Evolutionary conservation across 2,329 filamentous ascomycete genomes (phyloP).

Genomic region (Alternaria conjuncta): DNA sequence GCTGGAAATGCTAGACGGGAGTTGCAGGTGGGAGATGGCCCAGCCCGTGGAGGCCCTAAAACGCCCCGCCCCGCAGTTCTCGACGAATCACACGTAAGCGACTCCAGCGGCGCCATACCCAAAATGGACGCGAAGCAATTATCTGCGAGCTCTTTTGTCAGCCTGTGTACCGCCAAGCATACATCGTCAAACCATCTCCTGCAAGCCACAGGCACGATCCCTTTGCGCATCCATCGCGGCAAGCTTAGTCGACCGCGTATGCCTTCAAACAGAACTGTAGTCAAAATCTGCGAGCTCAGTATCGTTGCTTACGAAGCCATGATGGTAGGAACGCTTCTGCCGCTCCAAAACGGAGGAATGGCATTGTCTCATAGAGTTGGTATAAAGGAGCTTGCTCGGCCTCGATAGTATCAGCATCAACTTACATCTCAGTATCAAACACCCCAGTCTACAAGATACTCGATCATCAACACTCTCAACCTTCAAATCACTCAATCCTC

Average conservation of each 20-base stretch:
- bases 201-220: background rate
- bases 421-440: background rate
- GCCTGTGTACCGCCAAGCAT: background rate
- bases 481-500: background rate
- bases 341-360: background rate
- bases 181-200: background rate
- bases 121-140: constrained; percentile 4
- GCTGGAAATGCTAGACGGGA: background rate
- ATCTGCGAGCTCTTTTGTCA: constrained; percentile 7
- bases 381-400: background rate
- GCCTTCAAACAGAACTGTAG: background rate
- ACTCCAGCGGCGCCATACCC: background rate
- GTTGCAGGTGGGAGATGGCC: background rate
- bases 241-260: background rate
- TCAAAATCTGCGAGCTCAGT: background rate
- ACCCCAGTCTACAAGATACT: background rate
- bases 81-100: background rate
- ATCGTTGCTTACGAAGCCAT: background rate
- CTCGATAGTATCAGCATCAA: background rate
- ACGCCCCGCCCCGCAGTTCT: background rate
- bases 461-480: background rate
- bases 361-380: background rate
- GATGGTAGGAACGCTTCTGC: background rate
- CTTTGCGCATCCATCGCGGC: background rate
- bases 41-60: background rate